Conservation (phyloP, 352 stramenopile genomes). For the Phytophthora uliginosa region DNA sequence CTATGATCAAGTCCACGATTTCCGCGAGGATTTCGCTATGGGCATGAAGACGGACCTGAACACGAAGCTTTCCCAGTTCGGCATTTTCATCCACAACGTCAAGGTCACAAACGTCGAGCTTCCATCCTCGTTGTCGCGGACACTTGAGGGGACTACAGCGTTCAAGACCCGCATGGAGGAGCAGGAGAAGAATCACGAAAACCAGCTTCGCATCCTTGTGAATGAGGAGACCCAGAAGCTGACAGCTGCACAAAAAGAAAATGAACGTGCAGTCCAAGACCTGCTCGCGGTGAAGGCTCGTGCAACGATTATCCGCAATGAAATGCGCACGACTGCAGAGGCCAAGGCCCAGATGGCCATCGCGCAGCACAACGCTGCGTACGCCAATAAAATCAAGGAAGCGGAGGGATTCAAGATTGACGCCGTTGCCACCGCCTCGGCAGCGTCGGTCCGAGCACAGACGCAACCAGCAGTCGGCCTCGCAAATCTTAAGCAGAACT, state of each 20-base stretch:
- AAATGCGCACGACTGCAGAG: conserved; percentile 73
- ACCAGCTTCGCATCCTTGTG: conserved; percentile 74
- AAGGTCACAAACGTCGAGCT: conserved; percentile 88
- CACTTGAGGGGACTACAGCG: conserved; percentile 77
- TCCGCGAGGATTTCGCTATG: conserved; percentile 77
- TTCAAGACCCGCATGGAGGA: conserved; percentile 89
- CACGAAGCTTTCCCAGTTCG: conserved; percentile 64
- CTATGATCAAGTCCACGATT: conserved; percentile 79
- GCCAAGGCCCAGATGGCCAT: conserved; percentile 75
- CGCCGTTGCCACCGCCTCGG: conserved; percentile 52
- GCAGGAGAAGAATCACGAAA: conserved; percentile 90
- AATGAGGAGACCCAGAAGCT: conserved; percentile 84
- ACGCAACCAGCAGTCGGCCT: conserved; percentile 59
- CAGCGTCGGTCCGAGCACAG: conserved; percentile 60
- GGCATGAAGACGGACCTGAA: conserved; percentile 85
- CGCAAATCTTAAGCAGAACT: conserved; percentile 53
- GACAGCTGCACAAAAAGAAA: conserved; percentile 76
- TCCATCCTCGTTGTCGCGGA: conserved; percentile 57
- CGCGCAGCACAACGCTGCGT: conserved; percentile 52
- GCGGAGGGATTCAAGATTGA: conserved; percentile 69
- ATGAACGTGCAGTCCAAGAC: conserved; percentile 76
- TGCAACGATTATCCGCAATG: conserved; percentile 73
- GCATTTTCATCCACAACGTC: conserved; percentile 86
- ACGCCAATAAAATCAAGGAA: conserved; percentile 72
- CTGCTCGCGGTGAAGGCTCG: conserved; percentile 64